A percentile compares a stretch with the other conserved stretches of the same genome.
These are phyloP conservation scores for Pseudoneurospora amorphoporcata DNA, from an alignment of 495 filamentous ascomycete genomes.

Conservation along the genomic window DNA sequence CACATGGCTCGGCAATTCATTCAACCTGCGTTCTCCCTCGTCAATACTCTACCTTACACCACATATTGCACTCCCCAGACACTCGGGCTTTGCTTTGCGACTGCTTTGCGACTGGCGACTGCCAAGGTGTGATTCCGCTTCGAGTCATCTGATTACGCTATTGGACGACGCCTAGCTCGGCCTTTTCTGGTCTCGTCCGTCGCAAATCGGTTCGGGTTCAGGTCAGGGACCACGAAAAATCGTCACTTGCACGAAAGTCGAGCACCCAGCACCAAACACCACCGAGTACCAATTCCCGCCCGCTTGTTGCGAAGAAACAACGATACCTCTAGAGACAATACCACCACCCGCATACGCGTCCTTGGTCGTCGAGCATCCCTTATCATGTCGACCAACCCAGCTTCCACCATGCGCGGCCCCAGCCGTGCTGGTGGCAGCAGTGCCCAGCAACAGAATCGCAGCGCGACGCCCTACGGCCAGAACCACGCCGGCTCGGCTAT, in stretches of 20 bases:
- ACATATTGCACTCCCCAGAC: background rate
- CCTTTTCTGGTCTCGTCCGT: background rate
- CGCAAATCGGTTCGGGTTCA: background rate
- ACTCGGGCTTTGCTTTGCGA: background rate
- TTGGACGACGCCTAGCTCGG: constrained; percentile 5
- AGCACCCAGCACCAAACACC: background rate
- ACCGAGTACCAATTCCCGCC: background rate
- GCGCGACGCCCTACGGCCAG: constrained; percentile 57
- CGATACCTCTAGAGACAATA: background rate
- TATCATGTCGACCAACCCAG: constrained; percentile 26
- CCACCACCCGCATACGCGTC: background rate
- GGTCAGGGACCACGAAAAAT: background rate
- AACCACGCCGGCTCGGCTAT: constrained; percentile 63
- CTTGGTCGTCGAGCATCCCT: background rate
- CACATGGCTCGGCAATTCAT: background rate
- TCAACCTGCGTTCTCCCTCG: constrained; percentile 9
- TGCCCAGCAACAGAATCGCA: constrained; percentile 28
- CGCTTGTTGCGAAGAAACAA: background rate
- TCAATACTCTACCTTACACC: background rate
- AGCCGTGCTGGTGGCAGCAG: constrained; percentile 37
- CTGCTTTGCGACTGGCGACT: background rate
- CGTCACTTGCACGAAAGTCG: background rate
- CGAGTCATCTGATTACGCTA: constrained; percentile 4
- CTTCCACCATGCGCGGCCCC: constrained; percentile 45
- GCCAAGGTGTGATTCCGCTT: background rate